These are phyloP conservation scores for Eucalyptus viminalis DNA, from an alignment of 345 rosid genomes.

Conservation along the genomic window DNA sequence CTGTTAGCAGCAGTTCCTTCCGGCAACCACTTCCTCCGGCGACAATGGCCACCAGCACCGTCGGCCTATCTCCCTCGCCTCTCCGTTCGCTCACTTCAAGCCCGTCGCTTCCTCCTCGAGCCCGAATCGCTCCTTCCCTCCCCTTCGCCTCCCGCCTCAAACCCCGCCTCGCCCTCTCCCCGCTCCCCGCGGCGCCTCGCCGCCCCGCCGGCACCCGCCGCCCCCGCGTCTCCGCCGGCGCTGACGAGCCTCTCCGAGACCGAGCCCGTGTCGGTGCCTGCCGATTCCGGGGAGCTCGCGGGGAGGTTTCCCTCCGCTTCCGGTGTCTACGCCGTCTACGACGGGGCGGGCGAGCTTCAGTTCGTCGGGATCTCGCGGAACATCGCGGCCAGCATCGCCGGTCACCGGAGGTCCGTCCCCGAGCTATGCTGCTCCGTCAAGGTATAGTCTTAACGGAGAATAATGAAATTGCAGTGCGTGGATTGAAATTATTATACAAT, in stretches of 20 bases:
- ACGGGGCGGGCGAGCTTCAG: constrained; percentile 49
- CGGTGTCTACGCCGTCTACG: constrained; percentile 79
- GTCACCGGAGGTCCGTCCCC: constrained; percentile 60
- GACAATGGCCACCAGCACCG: constrained; percentile 7
- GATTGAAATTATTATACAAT: background rate
- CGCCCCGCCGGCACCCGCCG: constrained; percentile 13
- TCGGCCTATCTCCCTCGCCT: constrained; percentile 12
- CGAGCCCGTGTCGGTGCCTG: constrained; percentile 3
- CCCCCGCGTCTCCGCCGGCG: constrained; percentile 23
- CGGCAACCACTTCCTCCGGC: background rate
- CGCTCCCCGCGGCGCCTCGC: background rate
- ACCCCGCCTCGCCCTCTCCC: background rate
- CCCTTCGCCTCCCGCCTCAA: background rate
- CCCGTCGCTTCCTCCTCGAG: background rate
- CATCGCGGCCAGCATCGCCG: constrained; percentile 54
- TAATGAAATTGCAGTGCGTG: background rate
- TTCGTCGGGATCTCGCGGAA: constrained; percentile 81
- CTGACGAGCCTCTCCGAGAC: constrained; percentile 31
- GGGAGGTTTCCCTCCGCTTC: constrained; percentile 25
- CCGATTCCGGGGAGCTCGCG: constrained; percentile 26
- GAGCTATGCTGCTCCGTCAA: constrained; percentile 67
- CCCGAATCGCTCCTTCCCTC: background rate
- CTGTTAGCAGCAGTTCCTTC: background rate
- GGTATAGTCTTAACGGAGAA: constrained; percentile 9
- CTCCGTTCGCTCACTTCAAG: constrained; percentile 21